A percentile compares a stretch with the other conserved stretches of the same genome.
These are phyloP conservation scores for Saposhnikovia divaricata DNA, from an alignment of 129 eudicot species.

Conservation along the genomic window DNA sequence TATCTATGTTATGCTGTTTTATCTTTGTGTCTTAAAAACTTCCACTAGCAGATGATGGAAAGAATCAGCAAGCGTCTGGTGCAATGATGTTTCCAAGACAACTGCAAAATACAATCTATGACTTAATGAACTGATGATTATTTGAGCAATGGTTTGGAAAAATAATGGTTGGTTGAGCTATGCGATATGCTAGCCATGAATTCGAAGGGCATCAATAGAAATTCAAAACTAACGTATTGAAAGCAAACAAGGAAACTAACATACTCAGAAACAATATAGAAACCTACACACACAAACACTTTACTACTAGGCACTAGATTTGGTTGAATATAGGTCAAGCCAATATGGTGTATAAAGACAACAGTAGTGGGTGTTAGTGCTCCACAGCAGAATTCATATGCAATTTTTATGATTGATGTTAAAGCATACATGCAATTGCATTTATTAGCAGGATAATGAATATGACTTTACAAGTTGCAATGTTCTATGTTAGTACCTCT, in stretches of 20 bases:
- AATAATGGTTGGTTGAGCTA: background rate
- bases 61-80: background rate
- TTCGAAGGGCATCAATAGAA: background rate
- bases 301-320: background rate
- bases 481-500: conserved; percentile 52
- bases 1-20: background rate
- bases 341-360: background rate
- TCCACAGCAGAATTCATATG: conserved; percentile 5
- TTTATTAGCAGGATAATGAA: background rate
- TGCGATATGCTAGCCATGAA: background rate
- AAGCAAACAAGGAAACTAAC: background rate
- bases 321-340: background rate
- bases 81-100: background rate
- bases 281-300: background rate
- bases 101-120: background rate
- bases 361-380: background rate
- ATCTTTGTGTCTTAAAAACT: background rate
- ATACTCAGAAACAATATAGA: background rate
- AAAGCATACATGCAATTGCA: background rate
- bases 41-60: background rate
- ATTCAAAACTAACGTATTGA: background rate
- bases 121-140: background rate
- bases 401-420: background rate
- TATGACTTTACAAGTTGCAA: background rate
- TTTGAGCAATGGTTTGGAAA: background rate